Conservation (phyloP, 1,284 basidiomycete species). For the Naganishia sp. region DNA sequence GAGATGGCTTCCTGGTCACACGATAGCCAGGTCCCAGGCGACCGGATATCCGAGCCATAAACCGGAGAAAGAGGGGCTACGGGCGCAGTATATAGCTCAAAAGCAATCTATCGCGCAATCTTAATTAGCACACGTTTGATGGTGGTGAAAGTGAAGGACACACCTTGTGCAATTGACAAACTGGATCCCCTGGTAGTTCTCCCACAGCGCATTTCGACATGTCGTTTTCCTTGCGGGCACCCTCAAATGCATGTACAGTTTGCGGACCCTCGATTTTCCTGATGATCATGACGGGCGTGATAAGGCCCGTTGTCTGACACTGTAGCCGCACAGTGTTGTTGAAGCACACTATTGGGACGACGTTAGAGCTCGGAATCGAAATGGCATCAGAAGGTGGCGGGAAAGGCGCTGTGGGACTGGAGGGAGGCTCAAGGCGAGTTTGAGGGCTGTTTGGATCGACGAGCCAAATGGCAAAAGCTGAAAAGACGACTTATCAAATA, state of each 20-base stretch:
- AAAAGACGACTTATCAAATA: not conserved
- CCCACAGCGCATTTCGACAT: constrained; percentile 63
- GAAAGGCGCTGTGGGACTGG: constrained; percentile 54
- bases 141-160: not conserved
- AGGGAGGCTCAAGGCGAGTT: constrained; percentile 65
- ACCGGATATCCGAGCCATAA: constrained; percentile 37
- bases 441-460: constrained; percentile 67
- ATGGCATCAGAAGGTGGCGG: constrained; percentile 87
- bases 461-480: constrained; percentile 81
- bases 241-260: constrained; percentile 78
- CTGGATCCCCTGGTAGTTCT: constrained; percentile 87
- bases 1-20: constrained; percentile 46
- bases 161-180: constrained; percentile 86
- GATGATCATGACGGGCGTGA: constrained; percentile 88
- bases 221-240: constrained; percentile 37
- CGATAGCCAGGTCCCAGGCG: constrained; percentile 47
- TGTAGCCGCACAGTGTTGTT: constrained; percentile 95
- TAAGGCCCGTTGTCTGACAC: constrained; percentile 87
- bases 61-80: constrained; percentile 31
- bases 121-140: not conserved
- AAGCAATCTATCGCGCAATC: constrained; percentile 62
- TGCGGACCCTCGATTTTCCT: constrained; percentile 90
- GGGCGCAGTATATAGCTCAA: constrained; percentile 74
- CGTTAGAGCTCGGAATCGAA: constrained; percentile 71
- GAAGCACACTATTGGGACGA: constrained; percentile 74